These are phyloP conservation scores for Lentinus tigrinus DNA, from an alignment of 768 basidiomycete species.

Conservation along the genomic window DNA sequence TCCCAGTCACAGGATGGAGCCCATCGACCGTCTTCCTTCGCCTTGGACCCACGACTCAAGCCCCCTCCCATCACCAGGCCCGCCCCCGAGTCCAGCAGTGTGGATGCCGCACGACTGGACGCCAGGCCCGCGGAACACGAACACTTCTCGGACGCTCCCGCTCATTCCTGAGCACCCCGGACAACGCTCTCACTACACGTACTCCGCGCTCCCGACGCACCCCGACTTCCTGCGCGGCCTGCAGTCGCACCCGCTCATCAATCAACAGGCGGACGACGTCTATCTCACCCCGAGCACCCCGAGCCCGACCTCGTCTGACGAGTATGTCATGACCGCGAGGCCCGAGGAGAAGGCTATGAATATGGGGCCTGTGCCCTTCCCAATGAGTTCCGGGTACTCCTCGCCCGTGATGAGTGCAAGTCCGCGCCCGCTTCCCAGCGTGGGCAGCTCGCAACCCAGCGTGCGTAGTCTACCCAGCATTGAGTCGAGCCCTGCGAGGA, in stretches of 20 bases:
- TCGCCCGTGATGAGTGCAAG: slow-evolving; percentile 8
- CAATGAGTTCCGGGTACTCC: slow-evolving; percentile 6
- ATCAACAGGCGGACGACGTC: background rate
- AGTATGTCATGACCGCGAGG: slow-evolving; percentile 2
- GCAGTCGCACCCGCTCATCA: slow-evolving; percentile 16
- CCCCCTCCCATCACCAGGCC: slow-evolving; percentile 11
- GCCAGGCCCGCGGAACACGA: background rate
- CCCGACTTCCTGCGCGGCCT: slow-evolving; percentile 15
- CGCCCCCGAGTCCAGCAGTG: slow-evolving; percentile 13
- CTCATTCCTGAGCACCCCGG: slow-evolving; percentile 1
- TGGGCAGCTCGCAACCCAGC: slow-evolving; percentile 7
- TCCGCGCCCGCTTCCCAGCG: slow-evolving; percentile 10
- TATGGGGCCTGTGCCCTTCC: slow-evolving; percentile 10
- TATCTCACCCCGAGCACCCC: background rate
- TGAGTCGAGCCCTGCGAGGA: background rate
- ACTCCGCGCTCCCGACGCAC: slow-evolving; percentile 12
- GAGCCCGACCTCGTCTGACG: slow-evolving; percentile 15
- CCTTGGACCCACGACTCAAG: slow-evolving; percentile 12
- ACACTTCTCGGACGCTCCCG: slow-evolving; percentile 6
- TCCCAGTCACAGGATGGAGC: slow-evolving; percentile 1
- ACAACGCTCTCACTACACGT: slow-evolving; percentile 9
- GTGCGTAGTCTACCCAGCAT: slow-evolving; percentile 9
- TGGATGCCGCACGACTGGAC: slow-evolving; percentile 18
- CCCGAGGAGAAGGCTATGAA: background rate
- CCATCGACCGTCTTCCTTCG: background rate